phyloP scores from a whole-genome alignment of 2,329 filamentous ascomycete species.

The Fusarium staphyleae region DNA sequence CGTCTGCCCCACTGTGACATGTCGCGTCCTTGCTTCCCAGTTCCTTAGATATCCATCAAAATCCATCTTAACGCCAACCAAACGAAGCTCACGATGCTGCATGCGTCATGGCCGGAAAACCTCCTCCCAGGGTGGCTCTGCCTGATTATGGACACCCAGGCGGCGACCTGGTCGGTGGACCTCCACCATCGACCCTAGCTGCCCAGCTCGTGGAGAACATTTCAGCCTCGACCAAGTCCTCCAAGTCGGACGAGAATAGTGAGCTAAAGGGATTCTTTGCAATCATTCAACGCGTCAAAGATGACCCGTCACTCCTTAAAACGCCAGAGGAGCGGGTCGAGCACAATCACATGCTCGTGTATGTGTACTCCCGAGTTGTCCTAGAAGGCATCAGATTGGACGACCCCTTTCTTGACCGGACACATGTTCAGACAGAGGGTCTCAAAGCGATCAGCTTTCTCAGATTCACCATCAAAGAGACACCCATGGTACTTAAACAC shows the following conservation, averaged over 20 bases:
- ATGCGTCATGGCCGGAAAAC: constrained; percentile 42
- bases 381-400: constrained; percentile 73
- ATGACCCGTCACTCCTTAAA: constrained; percentile 61
- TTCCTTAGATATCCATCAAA: background rate
- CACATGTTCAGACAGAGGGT: constrained; percentile 64
- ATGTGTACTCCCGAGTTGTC: constrained; percentile 81
- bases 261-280: constrained; percentile 76
- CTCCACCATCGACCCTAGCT: constrained; percentile 81
- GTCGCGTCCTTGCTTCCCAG: constrained; percentile 28
- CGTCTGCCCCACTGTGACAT: constrained; percentile 19
- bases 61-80: constrained; percentile 8
- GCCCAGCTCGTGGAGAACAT: constrained; percentile 87
- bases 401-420: constrained; percentile 69
- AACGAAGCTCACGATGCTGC: constrained; percentile 35
- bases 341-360: constrained; percentile 85
- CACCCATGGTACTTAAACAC: constrained; percentile 70
- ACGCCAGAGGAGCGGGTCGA: constrained; percentile 70
- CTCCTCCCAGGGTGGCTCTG: constrained; percentile 28
- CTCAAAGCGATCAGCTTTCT: constrained; percentile 81
- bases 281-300: constrained; percentile 62
- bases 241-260: constrained; percentile 70
- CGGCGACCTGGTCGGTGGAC: constrained; percentile 35
- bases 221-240: constrained; percentile 67
- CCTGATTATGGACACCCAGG: constrained; percentile 28
- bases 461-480: constrained; percentile 75